phyloP scores from a whole-genome alignment of 192 early-diverging fungal genomes.

The Coemansia erecta region DNA sequence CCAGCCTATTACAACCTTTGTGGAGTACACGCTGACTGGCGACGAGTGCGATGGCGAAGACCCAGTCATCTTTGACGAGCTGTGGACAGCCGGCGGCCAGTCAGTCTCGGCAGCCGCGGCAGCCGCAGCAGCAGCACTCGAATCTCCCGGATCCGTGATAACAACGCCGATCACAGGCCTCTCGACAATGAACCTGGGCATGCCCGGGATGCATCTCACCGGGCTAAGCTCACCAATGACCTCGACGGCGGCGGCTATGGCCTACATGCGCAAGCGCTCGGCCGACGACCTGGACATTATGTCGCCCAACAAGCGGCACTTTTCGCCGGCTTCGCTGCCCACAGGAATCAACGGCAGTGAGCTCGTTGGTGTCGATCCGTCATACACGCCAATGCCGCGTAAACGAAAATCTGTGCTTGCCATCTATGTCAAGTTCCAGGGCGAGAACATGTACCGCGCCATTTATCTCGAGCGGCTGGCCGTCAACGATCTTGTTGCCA shows the following conservation, averaged over 20 bases:
- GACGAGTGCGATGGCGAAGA: constrained; percentile 57
- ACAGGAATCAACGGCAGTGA: constrained; percentile 17
- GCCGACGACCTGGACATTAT: constrained; percentile 36
- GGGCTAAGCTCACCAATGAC: constrained; percentile 24
- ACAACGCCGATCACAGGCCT: constrained; percentile 21
- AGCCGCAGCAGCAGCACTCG: constrained; percentile 14
- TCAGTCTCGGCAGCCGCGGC: constrained; percentile 11
- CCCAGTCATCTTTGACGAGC: constrained; percentile 33
- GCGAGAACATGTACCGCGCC: constrained; percentile 58
- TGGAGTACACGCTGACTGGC: constrained; percentile 44
- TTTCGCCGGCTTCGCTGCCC: constrained; percentile 30
- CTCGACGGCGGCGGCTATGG: constrained; percentile 14
- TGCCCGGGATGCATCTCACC: constrained; percentile 30
- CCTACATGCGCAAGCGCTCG: constrained; percentile 46
- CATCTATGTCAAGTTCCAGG: constrained; percentile 58
- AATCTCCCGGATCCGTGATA: constrained; percentile 17
- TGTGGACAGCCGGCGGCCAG: constrained; percentile 23
- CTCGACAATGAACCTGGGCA: constrained; percentile 39
- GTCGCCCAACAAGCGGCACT: constrained; percentile 39
- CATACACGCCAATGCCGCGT: constrained; percentile 57
- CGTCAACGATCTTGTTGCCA: constrained; percentile 53
- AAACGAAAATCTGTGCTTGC: constrained; percentile 51
- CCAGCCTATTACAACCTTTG: constrained; percentile 20
- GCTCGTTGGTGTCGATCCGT: constrained; percentile 59
- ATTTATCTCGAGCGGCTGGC: constrained; percentile 63